A percentile compares a stretch with the other conserved stretches of the same genome.
Evolutionary conservation across 2,329 filamentous ascomycete species (phyloP).

Genomic region (Fusarium neocosmosporiellum): DNA sequence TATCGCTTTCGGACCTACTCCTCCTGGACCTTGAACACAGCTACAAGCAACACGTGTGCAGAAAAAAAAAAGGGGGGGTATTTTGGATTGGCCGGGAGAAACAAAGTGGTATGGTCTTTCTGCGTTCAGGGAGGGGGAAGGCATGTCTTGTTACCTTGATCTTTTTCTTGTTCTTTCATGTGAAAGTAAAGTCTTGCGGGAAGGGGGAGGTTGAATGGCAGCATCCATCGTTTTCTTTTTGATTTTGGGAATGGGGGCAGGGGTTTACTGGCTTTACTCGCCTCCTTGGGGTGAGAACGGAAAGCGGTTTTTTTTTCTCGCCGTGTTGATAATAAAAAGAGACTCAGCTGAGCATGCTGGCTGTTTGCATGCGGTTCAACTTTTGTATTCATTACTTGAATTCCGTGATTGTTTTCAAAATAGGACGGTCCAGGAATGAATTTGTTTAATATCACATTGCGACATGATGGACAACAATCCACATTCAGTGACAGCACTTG

Average conservation of each 20-base stretch:
- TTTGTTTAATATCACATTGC: not conserved
- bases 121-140: slow-evolving; percentile 9
- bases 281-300: slow-evolving; percentile 3
- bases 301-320: slow-evolving; percentile 10
- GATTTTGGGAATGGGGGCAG: slow-evolving; percentile 11
- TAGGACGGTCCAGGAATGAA: not conserved
- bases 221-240: not conserved
- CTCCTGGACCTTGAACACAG: slow-evolving; percentile 2
- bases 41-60: slow-evolving; percentile 19
- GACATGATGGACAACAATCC: not conserved
- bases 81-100: slow-evolving; percentile 31
- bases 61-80: slow-evolving; percentile 25
- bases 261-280: slow-evolving; percentile 3
- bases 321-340: slow-evolving; percentile 35
- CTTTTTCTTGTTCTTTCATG: slow-evolving; percentile 10
- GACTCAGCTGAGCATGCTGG: slow-evolving; percentile 29
- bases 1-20: slow-evolving; percentile 7
- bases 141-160: slow-evolving; percentile 7
- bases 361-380: slow-evolving; percentile 26
- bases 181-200: slow-evolving; percentile 12
- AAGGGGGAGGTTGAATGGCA: slow-evolving; percentile 6
- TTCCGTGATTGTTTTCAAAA: not conserved
- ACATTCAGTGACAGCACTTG: not conserved
- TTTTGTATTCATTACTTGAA: not conserved
- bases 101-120: slow-evolving; percentile 21